These are phyloP conservation scores for Conticribra guillardii DNA, from an alignment of 108 stramenopile species.

Conservation along the genomic window DNA sequence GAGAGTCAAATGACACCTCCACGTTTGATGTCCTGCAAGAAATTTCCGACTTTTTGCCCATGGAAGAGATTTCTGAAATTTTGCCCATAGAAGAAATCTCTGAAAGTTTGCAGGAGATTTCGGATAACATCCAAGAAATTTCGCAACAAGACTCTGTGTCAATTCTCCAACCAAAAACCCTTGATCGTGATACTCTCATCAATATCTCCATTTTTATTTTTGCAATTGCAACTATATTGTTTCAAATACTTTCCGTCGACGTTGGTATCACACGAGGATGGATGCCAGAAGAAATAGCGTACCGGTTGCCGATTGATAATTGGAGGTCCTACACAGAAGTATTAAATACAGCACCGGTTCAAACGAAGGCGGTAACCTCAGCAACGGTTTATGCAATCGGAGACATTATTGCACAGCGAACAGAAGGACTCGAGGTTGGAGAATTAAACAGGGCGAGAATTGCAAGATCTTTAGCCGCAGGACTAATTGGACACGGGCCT, in stretches of 20 bases:
- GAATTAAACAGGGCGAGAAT: conserved; percentile 66
- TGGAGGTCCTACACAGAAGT: conserved; percentile 51
- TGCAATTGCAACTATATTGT: conserved; percentile 19
- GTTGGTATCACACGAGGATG: conserved; percentile 49
- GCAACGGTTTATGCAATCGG: conserved; percentile 77
- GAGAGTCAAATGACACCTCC: no score
- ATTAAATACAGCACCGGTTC: conserved; percentile 45
- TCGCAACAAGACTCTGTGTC: neutral
- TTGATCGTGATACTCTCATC: conserved; percentile 15
- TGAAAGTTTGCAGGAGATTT: neutral
- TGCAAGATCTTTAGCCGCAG: conserved; percentile 65
- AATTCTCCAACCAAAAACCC: neutral
- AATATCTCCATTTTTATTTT: conserved; percentile 34
- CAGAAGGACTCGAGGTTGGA: conserved; percentile 59
- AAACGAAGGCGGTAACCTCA: conserved; percentile 66
- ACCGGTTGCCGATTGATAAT: conserved; percentile 54
- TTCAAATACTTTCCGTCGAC: conserved; percentile 46
- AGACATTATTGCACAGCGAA: conserved; percentile 73
- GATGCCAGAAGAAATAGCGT: conserved; percentile 44
- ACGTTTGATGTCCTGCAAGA: no score
- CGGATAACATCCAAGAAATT: neutral
- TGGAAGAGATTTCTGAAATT: neutral
- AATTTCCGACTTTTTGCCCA: no score
- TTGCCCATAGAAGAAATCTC: neutral
- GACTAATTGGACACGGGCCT: conserved; percentile 87